Conservation (phyloP, 1,139 yeast species). For the Diutina rugosa region DNA sequence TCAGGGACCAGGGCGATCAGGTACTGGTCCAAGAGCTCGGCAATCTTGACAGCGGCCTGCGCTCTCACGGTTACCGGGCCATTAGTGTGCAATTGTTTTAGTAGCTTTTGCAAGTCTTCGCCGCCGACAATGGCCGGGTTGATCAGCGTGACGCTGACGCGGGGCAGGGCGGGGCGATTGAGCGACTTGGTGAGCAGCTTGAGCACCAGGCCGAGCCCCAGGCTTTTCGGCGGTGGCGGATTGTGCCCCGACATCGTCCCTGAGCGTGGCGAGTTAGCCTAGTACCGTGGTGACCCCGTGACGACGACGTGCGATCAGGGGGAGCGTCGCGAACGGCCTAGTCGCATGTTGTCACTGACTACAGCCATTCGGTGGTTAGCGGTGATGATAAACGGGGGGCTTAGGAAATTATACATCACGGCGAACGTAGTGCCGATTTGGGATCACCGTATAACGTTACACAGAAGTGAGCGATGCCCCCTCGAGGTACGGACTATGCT, state of each 20-base stretch:
- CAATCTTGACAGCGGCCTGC: conserved; percentile 38
- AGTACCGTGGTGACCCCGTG: background rate
- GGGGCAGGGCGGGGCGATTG: conserved; percentile 17
- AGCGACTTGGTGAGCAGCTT: conserved; percentile 43
- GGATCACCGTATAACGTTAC: no score
- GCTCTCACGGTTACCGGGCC: conserved; percentile 31
- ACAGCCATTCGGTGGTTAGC: no score
- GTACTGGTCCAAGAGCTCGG: conserved; percentile 36
- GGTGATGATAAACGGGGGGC: no score
- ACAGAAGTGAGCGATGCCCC: no score
- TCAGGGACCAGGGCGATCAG: conserved; percentile 55
- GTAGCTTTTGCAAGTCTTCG: conserved; percentile 35
- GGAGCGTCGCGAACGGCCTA: background rate
- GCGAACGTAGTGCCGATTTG: no score
- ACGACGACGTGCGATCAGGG: background rate
- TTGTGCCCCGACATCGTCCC: background rate
- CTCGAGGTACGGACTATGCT: no score
- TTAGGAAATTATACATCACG: no score
- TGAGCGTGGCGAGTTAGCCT: background rate
- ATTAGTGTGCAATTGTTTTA: conserved; percentile 19
- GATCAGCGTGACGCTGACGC: conserved; percentile 26
- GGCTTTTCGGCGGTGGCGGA: background rate
- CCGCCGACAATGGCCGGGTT: conserved; percentile 58
- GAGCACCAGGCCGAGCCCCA: conserved; percentile 34
- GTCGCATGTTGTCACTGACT: no score